phyloP scores from a whole-genome alignment of 805 yeast species.

The Lipomyces mesembrius region DNA sequence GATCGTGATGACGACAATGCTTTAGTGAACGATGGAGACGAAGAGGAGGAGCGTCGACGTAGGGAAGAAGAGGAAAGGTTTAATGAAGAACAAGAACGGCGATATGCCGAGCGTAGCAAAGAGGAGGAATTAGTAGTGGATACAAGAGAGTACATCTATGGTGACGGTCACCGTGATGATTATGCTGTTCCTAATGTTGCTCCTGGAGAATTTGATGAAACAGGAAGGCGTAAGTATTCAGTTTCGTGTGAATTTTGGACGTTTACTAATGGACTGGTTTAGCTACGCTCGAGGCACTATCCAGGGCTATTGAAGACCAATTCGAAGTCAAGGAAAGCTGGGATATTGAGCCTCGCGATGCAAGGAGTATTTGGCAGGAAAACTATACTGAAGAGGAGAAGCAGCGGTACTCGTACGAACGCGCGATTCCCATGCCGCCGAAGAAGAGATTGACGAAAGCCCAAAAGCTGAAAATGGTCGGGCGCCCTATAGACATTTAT shows the following conservation, averaged over 20 bases:
- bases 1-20: background rate
- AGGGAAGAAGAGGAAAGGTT: constrained; percentile 1
- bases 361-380: constrained; percentile 1
- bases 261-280: background rate
- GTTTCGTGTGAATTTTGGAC: background rate
- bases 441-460: constrained; percentile 4
- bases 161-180: background rate
- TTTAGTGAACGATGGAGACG: background rate
- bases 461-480: background rate
- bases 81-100: constrained; percentile 2
- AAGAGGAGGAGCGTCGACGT: constrained; percentile 2
- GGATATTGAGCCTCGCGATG: constrained; percentile 1
- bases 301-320: background rate
- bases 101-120: background rate
- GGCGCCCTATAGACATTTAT: background rate
- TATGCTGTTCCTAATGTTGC: background rate
- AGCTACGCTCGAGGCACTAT: constrained; percentile 5
- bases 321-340: background rate
- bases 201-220: background rate
- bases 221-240: background rate
- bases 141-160: background rate
- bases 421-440: background rate
- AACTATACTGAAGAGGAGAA: background rate
- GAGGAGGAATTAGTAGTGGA: background rate
- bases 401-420: background rate